These are phyloP conservation scores for Phytophthora ohioensis DNA, from an alignment of 352 stramenopile species.

Conservation along the genomic window DNA sequence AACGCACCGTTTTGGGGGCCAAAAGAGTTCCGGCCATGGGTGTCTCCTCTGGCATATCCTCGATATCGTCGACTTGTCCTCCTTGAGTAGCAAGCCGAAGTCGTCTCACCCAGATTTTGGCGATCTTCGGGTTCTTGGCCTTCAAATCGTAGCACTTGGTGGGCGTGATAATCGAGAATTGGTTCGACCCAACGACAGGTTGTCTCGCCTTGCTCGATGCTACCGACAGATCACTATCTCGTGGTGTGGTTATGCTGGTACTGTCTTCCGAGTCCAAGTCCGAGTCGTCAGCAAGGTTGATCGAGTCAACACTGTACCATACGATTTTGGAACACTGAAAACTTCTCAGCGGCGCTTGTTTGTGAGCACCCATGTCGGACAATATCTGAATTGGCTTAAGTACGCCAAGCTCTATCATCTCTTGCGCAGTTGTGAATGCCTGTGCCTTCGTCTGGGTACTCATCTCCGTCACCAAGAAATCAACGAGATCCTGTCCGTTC, in stretches of 20 bases:
- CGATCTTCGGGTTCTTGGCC: constrained; percentile 75
- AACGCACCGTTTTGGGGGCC: constrained; percentile 42
- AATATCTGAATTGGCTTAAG: constrained; percentile 57
- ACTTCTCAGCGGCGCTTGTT: constrained; percentile 35
- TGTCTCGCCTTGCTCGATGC: constrained; percentile 32
- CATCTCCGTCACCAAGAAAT: constrained; percentile 76
- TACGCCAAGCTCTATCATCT: constrained; percentile 78
- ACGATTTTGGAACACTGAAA: constrained; percentile 84
- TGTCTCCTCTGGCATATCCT: constrained; percentile 44
- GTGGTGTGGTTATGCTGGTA: constrained; percentile 38
- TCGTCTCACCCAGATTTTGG: constrained; percentile 72
- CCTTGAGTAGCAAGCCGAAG: constrained; percentile 72
- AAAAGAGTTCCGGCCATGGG: constrained; percentile 32
- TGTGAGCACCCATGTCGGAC: constrained; percentile 21
- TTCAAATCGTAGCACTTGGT: constrained; percentile 90
- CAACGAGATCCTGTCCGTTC: constrained; percentile 76
- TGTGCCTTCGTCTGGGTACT: constrained; percentile 66
- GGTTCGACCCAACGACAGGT: constrained; percentile 56
- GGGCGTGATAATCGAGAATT: constrained; percentile 89
- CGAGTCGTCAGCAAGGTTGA: constrained; percentile 75
- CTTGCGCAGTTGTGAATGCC: constrained; percentile 74
- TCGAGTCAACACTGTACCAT: constrained; percentile 85
- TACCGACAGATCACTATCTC: constrained; percentile 29
- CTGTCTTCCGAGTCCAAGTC: constrained; percentile 78
- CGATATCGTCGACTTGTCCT: constrained; percentile 14